phyloP scores from a whole-genome alignment of 2,329 filamentous ascomycete species.

The Ascochyta pisi region DNA sequence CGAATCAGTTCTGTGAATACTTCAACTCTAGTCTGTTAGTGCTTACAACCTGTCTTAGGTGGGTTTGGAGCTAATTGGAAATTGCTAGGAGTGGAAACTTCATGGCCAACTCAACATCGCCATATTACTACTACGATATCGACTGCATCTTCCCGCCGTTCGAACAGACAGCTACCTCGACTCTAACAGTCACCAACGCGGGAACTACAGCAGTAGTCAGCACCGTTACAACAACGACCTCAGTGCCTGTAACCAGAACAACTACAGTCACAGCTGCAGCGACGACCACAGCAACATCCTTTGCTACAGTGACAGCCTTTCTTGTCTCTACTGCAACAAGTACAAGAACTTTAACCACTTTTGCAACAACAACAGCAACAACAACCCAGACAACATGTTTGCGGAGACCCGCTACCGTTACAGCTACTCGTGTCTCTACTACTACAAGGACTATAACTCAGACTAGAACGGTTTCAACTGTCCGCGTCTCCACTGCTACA shows the following conservation, averaged over 20 bases:
- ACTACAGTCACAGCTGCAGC: not conserved
- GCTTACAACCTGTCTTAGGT: too few species aligned
- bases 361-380: too few species aligned
- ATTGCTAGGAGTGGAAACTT: too few species aligned
- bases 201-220: not conserved
- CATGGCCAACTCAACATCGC: not conserved
- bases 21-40: constrained; percentile 24
- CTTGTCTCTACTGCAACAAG: not conserved
- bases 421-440: too few species aligned
- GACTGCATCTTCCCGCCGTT: constrained; percentile 4
- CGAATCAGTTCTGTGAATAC: constrained; percentile 30
- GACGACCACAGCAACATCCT: not conserved
- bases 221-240: not conserved
- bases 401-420: too few species aligned
- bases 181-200: too few species aligned
- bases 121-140: constrained; percentile 7
- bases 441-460: too few species aligned
- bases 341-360: not conserved
- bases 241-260: not conserved
- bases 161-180: too few species aligned
- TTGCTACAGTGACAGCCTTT: not conserved
- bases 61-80: too few species aligned
- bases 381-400: too few species aligned
- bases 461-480: too few species aligned
- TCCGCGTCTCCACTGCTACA: too few species aligned